Evolutionary conservation across 179 eudicot genomes (phyloP).

Genomic region (Drosera spatulata): DNA sequence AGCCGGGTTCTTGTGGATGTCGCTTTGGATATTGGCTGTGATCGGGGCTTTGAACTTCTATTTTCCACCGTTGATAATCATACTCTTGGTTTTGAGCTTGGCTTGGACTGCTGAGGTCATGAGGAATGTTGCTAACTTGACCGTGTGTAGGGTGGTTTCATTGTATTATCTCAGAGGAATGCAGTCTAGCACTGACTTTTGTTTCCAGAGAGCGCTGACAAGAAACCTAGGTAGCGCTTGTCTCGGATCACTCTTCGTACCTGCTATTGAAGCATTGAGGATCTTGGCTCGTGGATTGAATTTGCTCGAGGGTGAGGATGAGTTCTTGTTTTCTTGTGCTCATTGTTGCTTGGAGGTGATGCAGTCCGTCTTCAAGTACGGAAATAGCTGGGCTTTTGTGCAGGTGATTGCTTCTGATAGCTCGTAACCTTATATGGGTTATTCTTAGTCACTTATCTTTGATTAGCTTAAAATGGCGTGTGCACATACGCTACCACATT

Average conservation of each 20-base stretch:
- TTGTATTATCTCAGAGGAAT: constrained; percentile 83
- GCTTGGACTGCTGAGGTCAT: constrained; percentile 87
- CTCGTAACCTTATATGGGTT: too few species aligned
- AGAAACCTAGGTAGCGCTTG: constrained; percentile 85
- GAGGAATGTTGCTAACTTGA: constrained; percentile 88
- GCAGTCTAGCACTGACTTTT: constrained; percentile 65
- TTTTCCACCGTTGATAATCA: constrained; percentile 52
- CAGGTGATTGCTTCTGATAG: too few species aligned
- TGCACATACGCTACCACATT: too few species aligned
- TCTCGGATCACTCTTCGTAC: constrained; percentile 82
- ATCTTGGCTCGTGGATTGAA: constrained; percentile 74
- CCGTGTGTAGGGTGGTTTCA: constrained; percentile 76
- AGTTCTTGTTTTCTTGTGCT: constrained; percentile 96
- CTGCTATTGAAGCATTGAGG: constrained; percentile 76
- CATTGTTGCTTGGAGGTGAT: constrained; percentile 79
- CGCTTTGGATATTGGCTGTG: constrained; percentile 82
- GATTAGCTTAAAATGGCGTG: too few species aligned
- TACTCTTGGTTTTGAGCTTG: constrained; percentile 56
- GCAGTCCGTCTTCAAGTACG: constrained; percentile 63
- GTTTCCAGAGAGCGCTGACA: constrained; percentile 81
- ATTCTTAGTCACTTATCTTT: too few species aligned
- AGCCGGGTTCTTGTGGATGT: constrained; percentile 79
- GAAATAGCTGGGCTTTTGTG: constrained; percentile 99
- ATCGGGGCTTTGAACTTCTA: constrained; percentile 81
- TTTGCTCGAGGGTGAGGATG: constrained; percentile 92